Evolutionary conservation across 1,284 basidiomycete species (phyloP).

Genomic region (Ceratobasidium sp.): DNA sequence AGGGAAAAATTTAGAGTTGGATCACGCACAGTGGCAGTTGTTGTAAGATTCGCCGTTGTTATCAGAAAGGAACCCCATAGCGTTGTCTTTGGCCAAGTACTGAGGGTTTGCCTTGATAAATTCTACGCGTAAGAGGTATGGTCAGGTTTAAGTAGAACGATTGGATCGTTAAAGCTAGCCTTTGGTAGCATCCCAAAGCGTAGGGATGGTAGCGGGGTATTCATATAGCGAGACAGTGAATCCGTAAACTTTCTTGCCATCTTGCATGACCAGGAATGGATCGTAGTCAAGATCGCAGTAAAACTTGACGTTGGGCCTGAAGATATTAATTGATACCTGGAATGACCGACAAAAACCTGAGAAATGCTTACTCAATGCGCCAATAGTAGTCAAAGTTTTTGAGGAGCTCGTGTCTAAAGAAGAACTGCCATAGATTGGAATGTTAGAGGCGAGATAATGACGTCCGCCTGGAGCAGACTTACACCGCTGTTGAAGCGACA

Average conservation of each 20-base stretch:
- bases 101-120: conserved; percentile 78
- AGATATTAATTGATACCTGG: conserved; percentile 49
- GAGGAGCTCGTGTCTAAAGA: conserved; percentile 84
- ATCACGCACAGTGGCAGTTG: conserved; percentile 79
- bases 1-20: not conserved
- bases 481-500: conserved; percentile 96
- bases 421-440: conserved; percentile 66
- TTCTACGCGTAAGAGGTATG: conserved; percentile 60
- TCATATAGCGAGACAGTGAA: conserved; percentile 86
- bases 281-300: conserved; percentile 85
- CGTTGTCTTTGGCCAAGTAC: conserved; percentile 77
- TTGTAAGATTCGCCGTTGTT: conserved; percentile 80
- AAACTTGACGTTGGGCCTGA: conserved; percentile 78
- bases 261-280: conserved; percentile 91
- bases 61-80: conserved; percentile 82
- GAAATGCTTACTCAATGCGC: conserved; percentile 75
- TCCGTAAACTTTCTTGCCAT: conserved; percentile 80
- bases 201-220: conserved; percentile 82
- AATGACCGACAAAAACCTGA: conserved; percentile 47
- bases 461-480: conserved; percentile 54
- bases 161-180: conserved; percentile 59
- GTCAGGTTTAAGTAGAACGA: too few relatives aligned
- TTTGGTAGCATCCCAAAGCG: conserved; percentile 80
- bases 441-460: conserved; percentile 28
- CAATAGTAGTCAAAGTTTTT: conserved; percentile 93